Percentiles rank a stretch among this genome's conserved stretches.
Evolutionary conservation across 441 rosid genomes (phyloP).

Genomic region (Kokia cookei): DNA sequence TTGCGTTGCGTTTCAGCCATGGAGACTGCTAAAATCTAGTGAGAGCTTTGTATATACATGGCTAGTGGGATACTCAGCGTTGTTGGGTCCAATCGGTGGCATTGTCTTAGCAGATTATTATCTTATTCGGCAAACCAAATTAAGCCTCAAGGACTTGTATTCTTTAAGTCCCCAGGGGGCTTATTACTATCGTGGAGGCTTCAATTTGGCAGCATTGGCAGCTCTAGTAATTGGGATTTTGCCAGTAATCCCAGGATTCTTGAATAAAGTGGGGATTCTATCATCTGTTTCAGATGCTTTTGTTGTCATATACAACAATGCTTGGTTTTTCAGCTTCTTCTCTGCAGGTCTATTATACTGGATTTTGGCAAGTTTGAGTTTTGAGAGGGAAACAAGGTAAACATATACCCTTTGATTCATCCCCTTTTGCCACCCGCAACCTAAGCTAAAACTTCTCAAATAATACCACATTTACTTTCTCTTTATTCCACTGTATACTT

Average conservation of each 20-base stretch:
- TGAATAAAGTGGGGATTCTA: conserved; percentile 56
- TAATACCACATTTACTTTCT: too few relatives aligned
- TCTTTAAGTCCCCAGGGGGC: conserved; percentile 51
- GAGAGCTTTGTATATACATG: conserved; percentile 95
- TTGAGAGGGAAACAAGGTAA: conserved; percentile 27
- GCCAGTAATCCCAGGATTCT: conserved; percentile 80
- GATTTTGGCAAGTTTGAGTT: conserved; percentile 32
- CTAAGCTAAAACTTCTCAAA: background rate
- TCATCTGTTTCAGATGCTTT: conserved; percentile 29
- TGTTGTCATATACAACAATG: conserved; percentile 62
- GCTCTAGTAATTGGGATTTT: conserved; percentile 62
- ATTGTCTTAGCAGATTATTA: conserved; percentile 72
- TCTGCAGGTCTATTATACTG: conserved; percentile 56
- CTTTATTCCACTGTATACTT: background rate
- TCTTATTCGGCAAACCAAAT: conserved; percentile 35
- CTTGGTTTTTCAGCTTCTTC: conserved; percentile 84
- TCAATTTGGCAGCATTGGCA: conserved; percentile 51
- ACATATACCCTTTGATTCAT: conserved; percentile 30
- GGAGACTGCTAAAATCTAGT: conserved; percentile 79
- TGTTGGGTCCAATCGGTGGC: conserved; percentile 72
- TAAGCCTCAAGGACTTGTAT: conserved; percentile 54
- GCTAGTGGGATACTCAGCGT: conserved; percentile 84
- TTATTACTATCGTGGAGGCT: conserved; percentile 62
- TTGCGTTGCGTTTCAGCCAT: conserved; percentile 80
- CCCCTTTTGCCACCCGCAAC: conserved; percentile 37